A percentile compares a stretch with the other conserved stretches of the same genome.
phyloP scores from a whole-genome alignment of 2,329 filamentous ascomycete genomes.

The Ceratocystis smalleyi region DNA sequence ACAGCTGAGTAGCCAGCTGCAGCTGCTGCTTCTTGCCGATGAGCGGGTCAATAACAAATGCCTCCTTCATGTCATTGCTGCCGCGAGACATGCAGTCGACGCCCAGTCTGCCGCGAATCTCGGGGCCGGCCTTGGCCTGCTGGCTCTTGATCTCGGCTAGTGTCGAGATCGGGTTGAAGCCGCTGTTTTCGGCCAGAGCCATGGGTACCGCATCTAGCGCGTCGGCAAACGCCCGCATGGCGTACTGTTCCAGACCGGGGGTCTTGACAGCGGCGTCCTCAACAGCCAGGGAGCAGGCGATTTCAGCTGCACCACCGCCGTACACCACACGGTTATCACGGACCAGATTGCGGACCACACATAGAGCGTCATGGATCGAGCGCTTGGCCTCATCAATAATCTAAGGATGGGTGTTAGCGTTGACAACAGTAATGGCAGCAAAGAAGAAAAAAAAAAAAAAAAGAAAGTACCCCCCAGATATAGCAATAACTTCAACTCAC shows the following conservation, averaged over 20 bases:
- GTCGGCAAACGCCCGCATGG: slow-evolving; percentile 94
- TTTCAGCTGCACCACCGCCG: slow-evolving; percentile 89
- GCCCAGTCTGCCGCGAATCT: slow-evolving; percentile 49
- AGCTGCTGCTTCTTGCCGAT: slow-evolving; percentile 98
- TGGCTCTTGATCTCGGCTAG: slow-evolving; percentile 89
- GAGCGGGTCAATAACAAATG: slow-evolving; percentile 94
- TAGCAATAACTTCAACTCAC: slow-evolving; percentile 33
- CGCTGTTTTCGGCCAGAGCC: slow-evolving; percentile 94
- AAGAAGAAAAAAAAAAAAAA: background rate
- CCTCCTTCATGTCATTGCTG: slow-evolving; percentile 92
- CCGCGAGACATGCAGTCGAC: slow-evolving; percentile 97
- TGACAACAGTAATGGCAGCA: background rate
- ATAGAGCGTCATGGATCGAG: slow-evolving; percentile 91
- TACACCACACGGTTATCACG: slow-evolving; percentile 95
- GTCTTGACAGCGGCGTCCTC: slow-evolving; percentile 92
- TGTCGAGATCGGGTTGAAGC: slow-evolving; percentile 87
- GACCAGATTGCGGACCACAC: slow-evolving; percentile 92
- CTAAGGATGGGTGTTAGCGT: slow-evolving; percentile 29
- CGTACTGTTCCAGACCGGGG: slow-evolving; percentile 94
- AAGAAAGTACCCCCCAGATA: background rate
- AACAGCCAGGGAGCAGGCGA: slow-evolving; percentile 89
- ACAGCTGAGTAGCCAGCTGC: slow-evolving; percentile 88
- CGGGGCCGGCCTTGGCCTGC: slow-evolving; percentile 60
- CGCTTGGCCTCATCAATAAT: slow-evolving; percentile 98
- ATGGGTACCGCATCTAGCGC: slow-evolving; percentile 87